Conservation (phyloP, 305 asterid species). For the Solanum hybrid region DNA sequence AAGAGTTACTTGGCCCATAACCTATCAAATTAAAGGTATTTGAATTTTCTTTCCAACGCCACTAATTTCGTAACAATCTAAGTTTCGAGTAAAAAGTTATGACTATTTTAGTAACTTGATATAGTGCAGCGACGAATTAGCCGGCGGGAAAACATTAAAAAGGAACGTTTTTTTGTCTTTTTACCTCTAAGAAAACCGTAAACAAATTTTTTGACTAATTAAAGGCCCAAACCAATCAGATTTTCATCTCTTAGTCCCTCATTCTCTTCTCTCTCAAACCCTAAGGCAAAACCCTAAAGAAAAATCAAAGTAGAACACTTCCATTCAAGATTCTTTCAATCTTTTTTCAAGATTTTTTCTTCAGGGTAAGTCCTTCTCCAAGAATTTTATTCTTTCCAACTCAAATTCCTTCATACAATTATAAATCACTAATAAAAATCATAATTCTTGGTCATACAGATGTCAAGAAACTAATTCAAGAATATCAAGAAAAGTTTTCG, state of each 20-base stretch:
- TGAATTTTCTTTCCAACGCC: neutral
- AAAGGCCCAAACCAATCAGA: neutral
- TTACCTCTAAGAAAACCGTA: neutral
- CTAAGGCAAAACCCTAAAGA: neutral
- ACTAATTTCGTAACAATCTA: neutral
- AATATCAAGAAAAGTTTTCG: neutral
- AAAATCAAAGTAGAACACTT: neutral
- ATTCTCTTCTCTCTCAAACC: neutral
- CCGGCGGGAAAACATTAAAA: neutral
- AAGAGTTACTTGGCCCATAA: neutral
- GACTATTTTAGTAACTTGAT: neutral
- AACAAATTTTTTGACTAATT: neutral
- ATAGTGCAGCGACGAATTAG: neutral
- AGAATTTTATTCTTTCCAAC: neutral
- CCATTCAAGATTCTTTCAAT: neutral
- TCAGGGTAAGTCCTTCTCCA: neutral
- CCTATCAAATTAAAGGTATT: neutral
- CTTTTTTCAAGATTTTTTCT: neutral
- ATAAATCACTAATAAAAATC: neutral
- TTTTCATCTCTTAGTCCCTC: neutral
- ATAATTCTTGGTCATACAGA: neutral
- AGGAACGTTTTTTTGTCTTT: neutral
- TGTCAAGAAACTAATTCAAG: neutral
- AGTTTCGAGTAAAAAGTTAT: neutral
- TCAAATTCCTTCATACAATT: neutral